phyloP scores from a whole-genome alignment of 345 rosid species.

The thale cress (Arabidopsis thaliana) region TAIR10.1 NC_003076.8:1001001-1001500 shows the following conservation, averaged over 20 bases:
- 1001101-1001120: neutral
- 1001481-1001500: neutral
- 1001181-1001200: neutral
- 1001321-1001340: neutral
- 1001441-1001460: neutral
- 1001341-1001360: neutral
- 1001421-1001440: neutral
- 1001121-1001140: neutral
- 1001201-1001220: neutral
- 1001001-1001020: neutral
- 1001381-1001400: neutral
- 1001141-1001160: neutral
- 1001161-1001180: neutral
- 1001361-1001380: neutral
- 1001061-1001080: neutral
- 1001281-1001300: neutral
- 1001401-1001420: neutral
- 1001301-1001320: neutral
- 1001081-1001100: neutral
- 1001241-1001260: neutral
- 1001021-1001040: conserved; percentile 4
- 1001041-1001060: neutral
- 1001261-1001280: neutral
- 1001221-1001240: neutral
- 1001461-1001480: neutral